phyloP scores from a whole-genome alignment of 1,284 basidiomycete genomes.

The Pseudozyma thailandica region DNA sequence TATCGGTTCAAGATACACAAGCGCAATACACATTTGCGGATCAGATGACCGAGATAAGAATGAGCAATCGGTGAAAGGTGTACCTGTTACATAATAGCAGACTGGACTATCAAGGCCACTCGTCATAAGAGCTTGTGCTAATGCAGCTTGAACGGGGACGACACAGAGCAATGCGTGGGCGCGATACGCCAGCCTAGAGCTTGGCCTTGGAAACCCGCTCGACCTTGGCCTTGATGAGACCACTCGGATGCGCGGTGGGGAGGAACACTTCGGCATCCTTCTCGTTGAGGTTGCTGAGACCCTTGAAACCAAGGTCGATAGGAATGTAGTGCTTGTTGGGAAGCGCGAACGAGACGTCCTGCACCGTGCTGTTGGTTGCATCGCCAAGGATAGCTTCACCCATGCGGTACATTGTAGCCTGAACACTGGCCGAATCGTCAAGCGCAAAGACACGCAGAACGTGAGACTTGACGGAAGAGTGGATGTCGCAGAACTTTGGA shows the following conservation, averaged over 20 bases:
- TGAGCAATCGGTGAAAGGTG: too few relatives aligned
- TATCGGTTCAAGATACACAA: too few relatives aligned
- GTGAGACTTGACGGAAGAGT: slow-evolving; percentile 73
- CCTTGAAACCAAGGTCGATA: slow-evolving; percentile 59
- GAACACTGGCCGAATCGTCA: slow-evolving; percentile 90
- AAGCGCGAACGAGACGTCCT: slow-evolving; percentile 78
- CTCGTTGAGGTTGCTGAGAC: slow-evolving; percentile 57
- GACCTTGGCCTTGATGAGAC: slow-evolving; percentile 61
- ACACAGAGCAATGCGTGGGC: not conserved
- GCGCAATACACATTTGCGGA: too few relatives aligned
- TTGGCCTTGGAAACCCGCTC: slow-evolving; percentile 41
- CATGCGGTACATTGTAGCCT: slow-evolving; percentile 93
- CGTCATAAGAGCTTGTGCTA: too few relatives aligned
- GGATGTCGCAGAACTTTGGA: slow-evolving; percentile 68
- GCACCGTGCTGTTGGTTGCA: slow-evolving; percentile 73
- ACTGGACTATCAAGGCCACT: too few relatives aligned
- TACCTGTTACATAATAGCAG: too few relatives aligned
- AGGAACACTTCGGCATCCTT: slow-evolving; percentile 62
- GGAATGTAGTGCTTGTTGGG: slow-evolving; percentile 77
- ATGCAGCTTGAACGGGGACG: too few relatives aligned
- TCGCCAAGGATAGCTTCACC: slow-evolving; percentile 74
- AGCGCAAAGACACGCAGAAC: slow-evolving; percentile 85
- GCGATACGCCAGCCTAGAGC: slow-evolving; percentile 20
- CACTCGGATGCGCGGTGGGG: slow-evolving; percentile 59
- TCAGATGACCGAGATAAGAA: too few relatives aligned